These are phyloP conservation scores for Halteria grandinella DNA, from an alignment of 73 alveolate species.

Conservation along the genomic window DNA sequence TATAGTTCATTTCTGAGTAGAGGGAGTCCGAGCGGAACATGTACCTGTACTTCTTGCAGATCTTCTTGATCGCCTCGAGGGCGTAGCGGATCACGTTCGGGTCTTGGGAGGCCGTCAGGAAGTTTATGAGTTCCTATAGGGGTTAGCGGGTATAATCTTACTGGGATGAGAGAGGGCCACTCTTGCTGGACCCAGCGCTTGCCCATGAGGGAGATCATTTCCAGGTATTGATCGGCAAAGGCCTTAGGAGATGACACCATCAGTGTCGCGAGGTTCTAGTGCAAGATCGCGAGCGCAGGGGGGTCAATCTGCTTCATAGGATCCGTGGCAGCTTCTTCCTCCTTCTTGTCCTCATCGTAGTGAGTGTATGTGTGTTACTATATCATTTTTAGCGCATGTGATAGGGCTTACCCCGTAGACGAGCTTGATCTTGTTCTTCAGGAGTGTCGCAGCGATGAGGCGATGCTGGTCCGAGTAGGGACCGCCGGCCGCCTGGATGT, in stretches of 20 bases:
- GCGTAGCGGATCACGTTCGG: slow-evolving; percentile 3
- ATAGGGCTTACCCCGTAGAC: slow-evolving; percentile 51
- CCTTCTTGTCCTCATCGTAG: slow-evolving; percentile 10
- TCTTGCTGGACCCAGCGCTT: slow-evolving; percentile 6
- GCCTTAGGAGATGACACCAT: slow-evolving; percentile 23
- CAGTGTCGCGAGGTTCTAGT: slow-evolving; percentile 3
- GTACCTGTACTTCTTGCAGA: slow-evolving; percentile 61
- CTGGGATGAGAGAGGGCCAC: slow-evolving; percentile 55
- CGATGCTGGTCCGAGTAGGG: neutral
- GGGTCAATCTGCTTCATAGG: neutral
- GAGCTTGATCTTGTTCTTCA: slow-evolving; percentile 33
- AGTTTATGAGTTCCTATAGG: slow-evolving; percentile 14
- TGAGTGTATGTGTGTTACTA: slow-evolving; percentile 46
- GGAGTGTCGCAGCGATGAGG: slow-evolving; percentile 21
- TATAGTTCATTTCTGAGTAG: slow-evolving; percentile 51
- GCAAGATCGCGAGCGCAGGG: neutral
- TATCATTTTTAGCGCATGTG: neutral
- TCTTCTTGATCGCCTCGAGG: slow-evolving; percentile 42
- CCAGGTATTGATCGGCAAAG: slow-evolving; percentile 39
- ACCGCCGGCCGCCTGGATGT: slow-evolving; percentile 12
- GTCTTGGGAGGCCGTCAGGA: neutral
- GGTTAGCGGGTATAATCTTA: neutral
- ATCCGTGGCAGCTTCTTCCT: slow-evolving; percentile 30
- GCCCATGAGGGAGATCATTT: slow-evolving; percentile 39
- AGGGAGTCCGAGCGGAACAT: slow-evolving; percentile 60